Base-by-base conservation (phyloP, 768 basidiomycete genomes). In the Boletus rubescentipes region DNA sequence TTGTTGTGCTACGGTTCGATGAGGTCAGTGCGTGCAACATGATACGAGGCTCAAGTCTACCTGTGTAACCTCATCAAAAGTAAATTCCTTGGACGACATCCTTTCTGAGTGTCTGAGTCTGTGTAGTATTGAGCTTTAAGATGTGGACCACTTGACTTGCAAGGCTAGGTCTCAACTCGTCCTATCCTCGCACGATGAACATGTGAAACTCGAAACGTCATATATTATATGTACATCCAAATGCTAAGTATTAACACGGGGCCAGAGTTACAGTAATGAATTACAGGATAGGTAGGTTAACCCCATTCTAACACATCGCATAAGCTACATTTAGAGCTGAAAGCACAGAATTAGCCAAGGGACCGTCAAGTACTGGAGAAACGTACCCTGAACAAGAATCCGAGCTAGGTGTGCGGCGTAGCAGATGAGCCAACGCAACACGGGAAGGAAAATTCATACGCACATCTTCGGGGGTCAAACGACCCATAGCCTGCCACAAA, bases 391-490 rank as follows among this genome's bases (percentile, higher is more conserved):
- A 79, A 79, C 54, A 79, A 62, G 58, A 79, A 79, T 21, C 74
- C 59, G 4, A 79, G 66, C 78, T 79, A 53, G 36, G 46, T 16
- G 9, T 41, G 32, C 14, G 14, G 23, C n/a, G 50, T 5, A 40
- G 11, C 29, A 41, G 11, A 18, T 51, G 5, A 58, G 53, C 47
- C 11, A 63, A 59, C 14, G 30, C 7, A 46, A 43, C 26, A 44
- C 32, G 9, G 12, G n/a, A 38, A 16, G 18, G 36, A 8, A 49
- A 49, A 36, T 34, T 51, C 29, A 51, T 31, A 62, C 82, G 66
- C 63, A 85, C 82, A 75, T 90, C 88, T 62, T 87, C 91, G 0
- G 93, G 90, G 5, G 94, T 96, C 66, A 98, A 72, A 53, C 93
- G 84, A 21, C 95, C 95, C 89, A 98, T 93, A 0, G 95, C 94